A percentile compares a stretch with the other conserved stretches of the same genome.
Evolutionary conservation across 2,329 filamentous ascomycete genomes (phyloP).

Genomic region (Bertia moriformis): DNA sequence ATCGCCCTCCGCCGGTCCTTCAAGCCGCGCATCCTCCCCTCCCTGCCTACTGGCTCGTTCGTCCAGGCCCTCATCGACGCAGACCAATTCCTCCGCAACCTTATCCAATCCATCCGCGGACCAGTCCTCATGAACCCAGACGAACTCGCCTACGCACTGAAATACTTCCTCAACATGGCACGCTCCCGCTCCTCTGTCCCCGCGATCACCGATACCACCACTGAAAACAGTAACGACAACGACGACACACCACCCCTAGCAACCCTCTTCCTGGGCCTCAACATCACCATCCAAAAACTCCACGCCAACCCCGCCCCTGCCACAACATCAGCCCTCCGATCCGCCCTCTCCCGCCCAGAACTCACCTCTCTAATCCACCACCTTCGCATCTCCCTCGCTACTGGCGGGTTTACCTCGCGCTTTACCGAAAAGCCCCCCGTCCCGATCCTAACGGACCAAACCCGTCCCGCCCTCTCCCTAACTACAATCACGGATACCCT

Average conservation of each 20-base stretch:
- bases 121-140: slow-evolving; percentile 16
- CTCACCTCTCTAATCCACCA: slow-evolving; percentile 22
- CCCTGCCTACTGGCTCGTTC: slow-evolving; percentile 20
- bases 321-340: slow-evolving; percentile 17
- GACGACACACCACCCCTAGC: slow-evolving; percentile 3
- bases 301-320: slow-evolving; percentile 15
- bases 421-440: slow-evolving; percentile 21
- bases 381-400: slow-evolving; percentile 23
- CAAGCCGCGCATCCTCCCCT: slow-evolving; percentile 17
- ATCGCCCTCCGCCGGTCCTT: slow-evolving; percentile 17
- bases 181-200: slow-evolving; percentile 13
- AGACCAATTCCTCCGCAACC: slow-evolving; percentile 15
- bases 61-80: slow-evolving; percentile 19
- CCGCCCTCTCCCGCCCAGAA: slow-evolving; percentile 19
- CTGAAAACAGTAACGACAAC: slow-evolving; percentile 1
- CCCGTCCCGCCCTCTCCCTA: slow-evolving; percentile 18
- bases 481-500: slow-evolving; percentile 21
- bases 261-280: slow-evolving; percentile 19
- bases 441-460: slow-evolving; percentile 16
- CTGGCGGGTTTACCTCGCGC: slow-evolving; percentile 22
- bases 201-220: background rate
- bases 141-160: slow-evolving; percentile 22
- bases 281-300: slow-evolving; percentile 18
- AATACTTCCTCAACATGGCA: slow-evolving; percentile 20
- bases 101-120: slow-evolving; percentile 11